These are phyloP conservation scores for Globisporangium sylvaticum DNA, from an alignment of 352 stramenopile species.

Conservation along the genomic window DNA sequence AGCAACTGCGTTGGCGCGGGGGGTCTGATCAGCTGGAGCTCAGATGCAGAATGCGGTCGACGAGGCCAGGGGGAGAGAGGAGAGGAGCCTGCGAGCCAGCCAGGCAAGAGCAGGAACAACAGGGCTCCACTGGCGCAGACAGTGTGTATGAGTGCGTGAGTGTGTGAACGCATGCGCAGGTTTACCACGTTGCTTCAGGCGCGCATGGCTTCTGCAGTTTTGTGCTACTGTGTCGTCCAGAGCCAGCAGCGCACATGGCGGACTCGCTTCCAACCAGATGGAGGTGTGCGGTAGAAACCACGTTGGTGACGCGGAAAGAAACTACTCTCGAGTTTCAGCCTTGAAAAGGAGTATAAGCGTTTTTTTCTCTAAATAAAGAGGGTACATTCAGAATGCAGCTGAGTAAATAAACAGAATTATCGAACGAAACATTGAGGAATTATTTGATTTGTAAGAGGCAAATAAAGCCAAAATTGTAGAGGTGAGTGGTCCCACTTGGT, in stretches of 20 bases:
- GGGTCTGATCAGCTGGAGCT: background rate
- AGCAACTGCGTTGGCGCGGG: background rate
- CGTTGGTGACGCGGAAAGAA: background rate
- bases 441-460: background rate
- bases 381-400: no score
- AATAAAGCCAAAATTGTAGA: background rate
- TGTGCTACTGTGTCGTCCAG: background rate
- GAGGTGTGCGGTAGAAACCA: background rate
- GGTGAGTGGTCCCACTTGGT: background rate
- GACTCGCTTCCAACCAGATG: background rate
- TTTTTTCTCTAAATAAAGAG: no score
- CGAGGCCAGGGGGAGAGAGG: background rate
- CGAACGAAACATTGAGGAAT: no score
- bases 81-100: background rate
- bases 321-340: background rate
- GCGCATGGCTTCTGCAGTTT: background rate
- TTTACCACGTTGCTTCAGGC: background rate
- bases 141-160: background rate
- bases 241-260: constrained; percentile 3
- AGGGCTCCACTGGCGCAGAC: background rate
- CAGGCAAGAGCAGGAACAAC: background rate
- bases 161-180: background rate
- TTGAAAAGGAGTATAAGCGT: background rate
- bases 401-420: no score
- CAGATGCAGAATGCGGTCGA: constrained; percentile 5